phyloP scores from a whole-genome alignment of 164 flowering plant genomes.

The Taxillus chinensis region DNA sequence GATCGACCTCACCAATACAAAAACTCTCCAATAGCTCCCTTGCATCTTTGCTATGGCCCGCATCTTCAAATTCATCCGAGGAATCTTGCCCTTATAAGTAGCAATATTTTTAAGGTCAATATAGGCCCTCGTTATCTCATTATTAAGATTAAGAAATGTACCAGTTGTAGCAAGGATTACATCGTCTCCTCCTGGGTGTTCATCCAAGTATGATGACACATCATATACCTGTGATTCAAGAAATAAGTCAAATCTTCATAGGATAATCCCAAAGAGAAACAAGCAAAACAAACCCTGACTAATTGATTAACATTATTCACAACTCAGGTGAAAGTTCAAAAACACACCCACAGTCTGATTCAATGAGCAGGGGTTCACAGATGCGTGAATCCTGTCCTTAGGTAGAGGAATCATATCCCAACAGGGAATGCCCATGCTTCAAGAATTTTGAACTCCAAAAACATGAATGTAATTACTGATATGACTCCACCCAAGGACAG shows the following conservation, averaged over 20 bases:
- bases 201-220: slow-evolving; percentile 74
- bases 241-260: background rate
- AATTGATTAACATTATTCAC: no score
- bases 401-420: no score
- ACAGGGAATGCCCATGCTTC: no score
- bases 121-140: no score
- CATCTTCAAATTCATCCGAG: slow-evolving; percentile 88
- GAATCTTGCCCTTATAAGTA: slow-evolving; percentile 67
- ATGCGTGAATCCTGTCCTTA: no score
- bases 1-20: slow-evolving; percentile 82
- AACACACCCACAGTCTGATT: no score
- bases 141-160: slow-evolving; percentile 11
- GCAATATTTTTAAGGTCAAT: background rate
- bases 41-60: slow-evolving; percentile 79
- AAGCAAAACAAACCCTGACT: background rate
- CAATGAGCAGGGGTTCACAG: no score
- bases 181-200: slow-evolving; percentile 97
- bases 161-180: slow-evolving; percentile 65
- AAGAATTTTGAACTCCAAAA: no score
- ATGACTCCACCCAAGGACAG: no score
- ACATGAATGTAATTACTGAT: no score
- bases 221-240: slow-evolving; percentile 60
- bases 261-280: background rate
- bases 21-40: slow-evolving; percentile 57
- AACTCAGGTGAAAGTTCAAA: no score